Evolutionary conservation across 352 stramenopile genomes (phyloP), one percentile per base, ranked within the genome.

Genomic region (Globisporangium apiculatum): DNA sequence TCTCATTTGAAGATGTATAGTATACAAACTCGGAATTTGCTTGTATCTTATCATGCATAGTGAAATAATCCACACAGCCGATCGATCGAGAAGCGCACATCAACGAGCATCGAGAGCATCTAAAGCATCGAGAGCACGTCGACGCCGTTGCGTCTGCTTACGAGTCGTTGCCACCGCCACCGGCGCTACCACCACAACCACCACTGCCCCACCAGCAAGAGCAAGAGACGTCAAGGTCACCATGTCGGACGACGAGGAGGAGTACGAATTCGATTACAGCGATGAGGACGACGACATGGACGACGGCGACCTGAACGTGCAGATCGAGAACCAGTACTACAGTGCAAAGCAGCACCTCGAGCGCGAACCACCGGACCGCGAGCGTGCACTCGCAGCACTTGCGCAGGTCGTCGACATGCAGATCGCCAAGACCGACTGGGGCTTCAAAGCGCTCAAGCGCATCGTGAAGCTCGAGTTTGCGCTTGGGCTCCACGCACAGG

Each of bases 271-370:
- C 58, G 86, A 97, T 64, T 97, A 97, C 73, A 89, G 87, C 63
- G 84, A 94, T 71, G 87, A 97, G 38, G 83, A 94, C 63, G 88
- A 97, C 55, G 85, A 96, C 61, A 92, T 97, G 75, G 84, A 95
- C 60, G 91, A 96, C 74, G 31, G 48, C 50, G 75, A 91, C 55
- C 65, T 86, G 40, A 80, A 95, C 64, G 86, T 97, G 58, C 84
- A 91, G 64, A 86, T 97, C 46, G 89, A 98, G 71, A 98, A 98
- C 74, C 73, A 88, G 31, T 98, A 98, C 73, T 98, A 98, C 76
- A 83, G 86, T 9, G 88, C 81, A 55, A 98, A 98, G 67, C 67
- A 84, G 57, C 66, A 78, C 62, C 67, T 91, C n/a, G 82, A 91
- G 56, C 38, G 72, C 10, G 75, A 86, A 9, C 66, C 73, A 40